Base-by-base conservation (phyloP, 768 basidiomycete genomes). In the Pleurotus eryngii region DNA sequence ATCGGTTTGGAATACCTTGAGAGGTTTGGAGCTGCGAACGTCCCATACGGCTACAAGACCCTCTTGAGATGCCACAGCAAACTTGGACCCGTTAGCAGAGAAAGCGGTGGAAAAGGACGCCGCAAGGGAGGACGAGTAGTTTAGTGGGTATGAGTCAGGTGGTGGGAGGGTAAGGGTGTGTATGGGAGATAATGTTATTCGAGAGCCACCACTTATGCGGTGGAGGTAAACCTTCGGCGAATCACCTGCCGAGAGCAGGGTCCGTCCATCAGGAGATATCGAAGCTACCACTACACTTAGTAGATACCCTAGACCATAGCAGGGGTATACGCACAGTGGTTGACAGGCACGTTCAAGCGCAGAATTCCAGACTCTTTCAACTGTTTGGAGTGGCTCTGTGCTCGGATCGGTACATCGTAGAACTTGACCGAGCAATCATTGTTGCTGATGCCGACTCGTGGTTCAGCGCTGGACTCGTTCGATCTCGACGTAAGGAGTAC, bases 201-300 rank as follows among this genome's bases (percentile, higher is more conserved):
- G 73, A 12, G 80, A 72, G 26, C 88, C 85, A 40, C 87, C 87
- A 2, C 83, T 80, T 59, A 95, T 79, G 55, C 85, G 83, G 65
- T 94, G 90, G 12, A 98, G 80, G 67, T 86, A 89, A 9, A 95
- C 86, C 57, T 92, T 87, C 45, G 86, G 84, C 8, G 93, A 94
- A 68, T 98, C 95, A 20, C 95, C 95, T 0, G 95, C 95, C 2
- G 89, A 92, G 1, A 97, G 82, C 12, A 98, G 79, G 0, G 88
- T 93, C 46, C 84, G 82, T 1, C 93, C 89, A 64, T 96, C 92
- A 0, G 92, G 93, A 0, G 93, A 94, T 63, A 98, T 82, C 7
- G 94, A 94, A 3, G 91, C 92, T 95, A 63, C 55, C 59, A 17
- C 40, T 42, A 56, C 42, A 61, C 49, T 61, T 57, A 42, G 60